Conservation (phyloP, 345 rosid genomes). For the Gossypium anomalum region DNA sequence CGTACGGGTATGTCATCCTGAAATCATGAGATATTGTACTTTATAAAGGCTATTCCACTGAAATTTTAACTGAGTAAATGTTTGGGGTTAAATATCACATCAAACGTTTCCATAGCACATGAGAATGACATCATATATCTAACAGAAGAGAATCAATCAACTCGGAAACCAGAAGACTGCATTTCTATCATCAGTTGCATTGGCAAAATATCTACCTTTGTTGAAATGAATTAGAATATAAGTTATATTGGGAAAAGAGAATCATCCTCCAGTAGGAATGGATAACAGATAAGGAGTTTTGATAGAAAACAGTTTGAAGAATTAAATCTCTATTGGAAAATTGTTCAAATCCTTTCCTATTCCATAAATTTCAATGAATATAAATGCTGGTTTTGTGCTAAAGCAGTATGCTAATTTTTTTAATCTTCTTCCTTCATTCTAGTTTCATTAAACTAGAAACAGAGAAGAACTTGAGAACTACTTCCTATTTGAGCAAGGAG, state of each 20-base stretch:
- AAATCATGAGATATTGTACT: background rate
- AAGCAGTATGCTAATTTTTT: background rate
- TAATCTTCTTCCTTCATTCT: no score
- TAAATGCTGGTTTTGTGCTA: background rate
- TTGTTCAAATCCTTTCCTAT: background rate
- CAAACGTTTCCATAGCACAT: background rate
- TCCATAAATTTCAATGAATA: background rate
- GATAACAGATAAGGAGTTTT: background rate
- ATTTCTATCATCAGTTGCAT: background rate
- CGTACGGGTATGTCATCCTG: constrained; percentile 72
- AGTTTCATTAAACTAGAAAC: background rate
- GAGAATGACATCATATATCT: background rate
- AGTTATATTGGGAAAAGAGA: background rate
- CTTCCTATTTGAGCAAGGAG: background rate
- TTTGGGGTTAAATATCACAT: background rate
- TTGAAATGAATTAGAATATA: background rate
- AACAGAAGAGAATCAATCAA: background rate
- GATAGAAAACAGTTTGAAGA: background rate
- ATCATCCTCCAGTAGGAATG: background rate
- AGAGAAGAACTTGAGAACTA: background rate
- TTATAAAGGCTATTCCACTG: background rate
- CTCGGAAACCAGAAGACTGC: background rate
- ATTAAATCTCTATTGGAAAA: background rate
- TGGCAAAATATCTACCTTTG: background rate
- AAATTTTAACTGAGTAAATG: background rate